Percentiles rank a stretch among this genome's conserved stretches.
phyloP scores from a whole-genome alignment of 371 early-diverging fungal species.

The Mucor sp. region DNA sequence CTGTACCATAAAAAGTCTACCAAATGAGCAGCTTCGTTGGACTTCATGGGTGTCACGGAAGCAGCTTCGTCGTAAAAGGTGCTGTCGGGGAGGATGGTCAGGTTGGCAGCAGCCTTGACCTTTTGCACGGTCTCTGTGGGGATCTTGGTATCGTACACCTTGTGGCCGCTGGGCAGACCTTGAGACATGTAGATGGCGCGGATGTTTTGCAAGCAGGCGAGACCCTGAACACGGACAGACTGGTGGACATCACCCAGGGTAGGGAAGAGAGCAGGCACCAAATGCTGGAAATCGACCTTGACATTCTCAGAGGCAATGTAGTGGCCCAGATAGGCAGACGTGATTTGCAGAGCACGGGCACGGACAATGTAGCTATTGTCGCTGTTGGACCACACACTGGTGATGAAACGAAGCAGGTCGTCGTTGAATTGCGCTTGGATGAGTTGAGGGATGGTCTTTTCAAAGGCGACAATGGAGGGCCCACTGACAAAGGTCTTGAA shows the following conservation, averaged over 20 bases:
- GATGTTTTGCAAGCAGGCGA: slow-evolving; percentile 58
- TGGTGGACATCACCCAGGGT: slow-evolving; percentile 55
- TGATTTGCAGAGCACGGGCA: slow-evolving; percentile 67
- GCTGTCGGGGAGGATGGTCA: slow-evolving; percentile 48
- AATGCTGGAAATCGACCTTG: slow-evolving; percentile 76
- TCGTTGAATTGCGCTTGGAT: slow-evolving; percentile 56
- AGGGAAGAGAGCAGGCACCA: slow-evolving; percentile 76
- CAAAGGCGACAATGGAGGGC: slow-evolving; percentile 46
- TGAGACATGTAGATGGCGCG: slow-evolving; percentile 35
- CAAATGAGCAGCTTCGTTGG: slow-evolving; percentile 55
- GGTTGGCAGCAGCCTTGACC: slow-evolving; percentile 42
- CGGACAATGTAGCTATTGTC: slow-evolving; percentile 36
- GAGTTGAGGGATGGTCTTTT: slow-evolving; percentile 55
- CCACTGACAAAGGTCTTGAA: slow-evolving; percentile 52
- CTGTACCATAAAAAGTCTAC: slow-evolving; percentile 48
- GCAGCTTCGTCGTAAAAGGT: slow-evolving; percentile 42
- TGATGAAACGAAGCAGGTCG: slow-evolving; percentile 68
- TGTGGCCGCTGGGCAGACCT: slow-evolving; percentile 36
- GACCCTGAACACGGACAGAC: slow-evolving; percentile 61
- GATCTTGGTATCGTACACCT: slow-evolving; percentile 44
- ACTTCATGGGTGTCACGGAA: slow-evolving; percentile 52
- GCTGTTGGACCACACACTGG: slow-evolving; percentile 59
- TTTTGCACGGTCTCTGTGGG: slow-evolving; percentile 13
- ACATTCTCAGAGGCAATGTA: slow-evolving; percentile 32
- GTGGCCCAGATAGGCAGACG: slow-evolving; percentile 58